A percentile compares a stretch with the other conserved stretches of the same genome.
These are phyloP conservation scores for Colletotrichum orbiculare DNA, from an alignment of 2,329 filamentous ascomycete species.

Conservation along the genomic window DNA sequence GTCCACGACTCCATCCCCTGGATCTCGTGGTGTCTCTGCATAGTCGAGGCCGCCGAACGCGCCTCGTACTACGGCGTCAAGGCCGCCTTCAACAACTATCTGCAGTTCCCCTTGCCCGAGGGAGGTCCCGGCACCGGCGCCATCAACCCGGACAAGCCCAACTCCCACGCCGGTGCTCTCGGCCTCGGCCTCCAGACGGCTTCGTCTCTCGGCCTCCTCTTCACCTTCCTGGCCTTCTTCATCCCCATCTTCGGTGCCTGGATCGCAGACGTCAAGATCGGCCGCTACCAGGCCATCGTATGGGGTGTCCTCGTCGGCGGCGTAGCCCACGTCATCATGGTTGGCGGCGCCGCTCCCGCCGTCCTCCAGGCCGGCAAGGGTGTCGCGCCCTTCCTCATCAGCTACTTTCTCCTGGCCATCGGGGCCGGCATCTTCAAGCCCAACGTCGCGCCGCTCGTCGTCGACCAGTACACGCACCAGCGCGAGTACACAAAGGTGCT, in stretches of 20 bases:
- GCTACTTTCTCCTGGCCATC: slow-evolving; percentile 63
- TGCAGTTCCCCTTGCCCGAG: slow-evolving; percentile 68
- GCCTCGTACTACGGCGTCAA: slow-evolving; percentile 70
- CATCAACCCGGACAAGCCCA: slow-evolving; percentile 50
- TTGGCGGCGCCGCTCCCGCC: slow-evolving; percentile 64
- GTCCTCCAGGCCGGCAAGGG: slow-evolving; percentile 58
- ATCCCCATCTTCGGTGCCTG: slow-evolving; percentile 66
- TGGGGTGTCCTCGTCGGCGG: slow-evolving; percentile 75
- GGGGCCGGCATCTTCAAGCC: slow-evolving; percentile 79
- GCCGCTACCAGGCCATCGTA: slow-evolving; percentile 78
- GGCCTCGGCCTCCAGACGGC: slow-evolving; percentile 66
- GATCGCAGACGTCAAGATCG: slow-evolving; percentile 75
- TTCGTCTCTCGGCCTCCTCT: slow-evolving; percentile 64
- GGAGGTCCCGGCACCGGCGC: slow-evolving; percentile 60
- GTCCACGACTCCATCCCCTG: slow-evolving; percentile 62
- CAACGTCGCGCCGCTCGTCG: slow-evolving; percentile 75
- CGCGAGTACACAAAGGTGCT: slow-evolving; percentile 57
- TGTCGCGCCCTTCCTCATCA: slow-evolving; percentile 70
- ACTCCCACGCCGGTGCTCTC: slow-evolving; percentile 65
- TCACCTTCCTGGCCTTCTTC: slow-evolving; percentile 67
- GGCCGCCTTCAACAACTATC: slow-evolving; percentile 68
- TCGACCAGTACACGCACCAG: slow-evolving; percentile 68
- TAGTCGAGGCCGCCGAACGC: slow-evolving; percentile 70
- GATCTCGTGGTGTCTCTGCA: slow-evolving; percentile 66
- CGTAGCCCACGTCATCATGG: slow-evolving; percentile 75